Evolutionary conservation across 1,284 basidiomycete genomes (phyloP), one percentile per base, ranked within the genome.

Genomic region (Tilletia caries): DNA sequence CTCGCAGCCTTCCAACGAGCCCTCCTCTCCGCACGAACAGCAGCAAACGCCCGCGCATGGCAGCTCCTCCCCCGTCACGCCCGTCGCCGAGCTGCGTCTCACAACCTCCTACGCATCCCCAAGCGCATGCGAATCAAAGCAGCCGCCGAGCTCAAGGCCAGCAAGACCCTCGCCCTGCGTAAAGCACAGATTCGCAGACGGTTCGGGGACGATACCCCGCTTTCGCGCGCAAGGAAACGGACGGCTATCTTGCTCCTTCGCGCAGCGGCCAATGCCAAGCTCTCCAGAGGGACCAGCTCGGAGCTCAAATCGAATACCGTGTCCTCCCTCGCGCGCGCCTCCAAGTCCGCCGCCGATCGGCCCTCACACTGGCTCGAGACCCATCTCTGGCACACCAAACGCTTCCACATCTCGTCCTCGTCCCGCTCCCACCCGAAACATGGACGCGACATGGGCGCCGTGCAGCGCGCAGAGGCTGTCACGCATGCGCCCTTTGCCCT

Each of bases 371-470:
- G 81, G 81, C 73, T 83, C n/a, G 81, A 83, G 64, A 83, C 81
- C 20, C 81, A 83, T 58, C 67, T 82, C 3, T 83, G 81, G 81
- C 80, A 81, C 64, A 75, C 81, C 10, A 83, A 83, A 68, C 69
- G 81, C 2, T 83, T 83, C 68, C 71, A 78, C 52, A 83, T 83
- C 81, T 73, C 76, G 29, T 67, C 52, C 18, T 41, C 33, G 20
- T 25, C 33, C 20, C 58, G 58, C 18, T 62, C 58, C n/a, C 32
- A 62, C 34, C 29, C 32, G 13, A 29, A 62, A 3, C 33, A 62
- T 37, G 58, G 58, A 6, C 58, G 58, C 1, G 58, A 62, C 32
- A 62, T 62, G 58, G 20, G 32, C 3, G 29, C 58, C 4, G n/a
- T 33, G 10, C 32, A 62, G 33, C 29, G 58, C 1, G 58, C 58